Evolutionary conservation across 257 asterid genomes (phyloP), one percentile per base, ranked within the genome.

Genomic region (Lycium barbarum): DNA sequence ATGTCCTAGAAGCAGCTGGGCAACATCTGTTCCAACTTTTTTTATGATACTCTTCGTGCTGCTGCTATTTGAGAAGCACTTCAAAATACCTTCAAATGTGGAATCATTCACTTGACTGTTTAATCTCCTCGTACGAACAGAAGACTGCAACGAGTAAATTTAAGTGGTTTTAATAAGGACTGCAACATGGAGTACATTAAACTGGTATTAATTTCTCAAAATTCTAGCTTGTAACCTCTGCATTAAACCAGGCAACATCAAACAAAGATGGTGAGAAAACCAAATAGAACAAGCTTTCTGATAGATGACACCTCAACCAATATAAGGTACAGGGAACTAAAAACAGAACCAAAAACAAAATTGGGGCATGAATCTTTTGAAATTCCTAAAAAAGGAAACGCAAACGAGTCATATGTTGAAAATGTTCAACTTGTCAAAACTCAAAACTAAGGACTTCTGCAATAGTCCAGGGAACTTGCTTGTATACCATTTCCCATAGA

Each of bases 1-100:
- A 87, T 91, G 88, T 55, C 98, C 94, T 89, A 96, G 85, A 74
- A 96, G 95, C 90, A 93, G 89, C 80, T 94, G 98, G 87, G 93
- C 90, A 20, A 89, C 90, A 79, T 91, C 96, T 14, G 90, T 61
- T 80, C 93, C 88, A 35, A 96, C 82, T 90, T 92, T 96, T 87
- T 91, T 93, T 8, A 87, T 84, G 66, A 94, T 90, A 85, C 89
- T 92, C 85, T 59, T 94, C 43, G 96, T 88, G 90, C 84, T 91
- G 90, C 83, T 91, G 80, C 88, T 85, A 87, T 90, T 93, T 63
- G 95, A 91, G 80, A 96, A 88, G 83, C 87, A 91, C 87, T 92
- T 94, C 88, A 96, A 86, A 88, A 96, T 83, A 79, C 93, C 96
- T 79, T 89, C 92, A 54, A 94, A 91, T 83, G 88, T 91, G 59